Base-by-base conservation (phyloP, 2,329 filamentous ascomycete species). In the Tympanopsis confertula region DNA sequence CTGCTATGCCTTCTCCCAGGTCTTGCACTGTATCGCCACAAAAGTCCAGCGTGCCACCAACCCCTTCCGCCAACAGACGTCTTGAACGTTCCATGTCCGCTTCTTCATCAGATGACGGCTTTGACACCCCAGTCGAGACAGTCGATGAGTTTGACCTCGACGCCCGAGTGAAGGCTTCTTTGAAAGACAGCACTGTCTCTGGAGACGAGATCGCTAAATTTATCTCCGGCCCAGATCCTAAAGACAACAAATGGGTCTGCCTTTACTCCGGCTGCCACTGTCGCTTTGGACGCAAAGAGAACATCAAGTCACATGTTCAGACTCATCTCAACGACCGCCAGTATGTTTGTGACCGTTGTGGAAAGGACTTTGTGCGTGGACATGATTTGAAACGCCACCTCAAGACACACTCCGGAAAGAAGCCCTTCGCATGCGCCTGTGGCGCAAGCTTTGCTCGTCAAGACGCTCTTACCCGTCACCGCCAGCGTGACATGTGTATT, bases 311-410 rank as follows among this genome's bases (percentile, higher is more conserved):
- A 1, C 78, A 82, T 51, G 72, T 82, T 18, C 78, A 82, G 55
- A 82, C 78, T 18, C 78, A 82, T 52, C 68, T 82, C 38, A 76
- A 76, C 37, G 78, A 82, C 49, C 69, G 78, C 20, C 78, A 80
- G 46, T 82, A 70, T 59, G 70, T 69, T 48, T 82, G 78, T 56
- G 74, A 78, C 45, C 69, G 74, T 44, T 82, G 78, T 55, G 69
- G 71, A 44, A 82, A 82, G 56, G 74, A 74, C 52, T 82, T 82
- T 50, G 78, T 82, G 35, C 71, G 78, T 35, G 76, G 78, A 37
- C 78, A 82, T 48, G 78, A 82, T 50, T 64, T 82, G 38, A 82
- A 82, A 58, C 71, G 78, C 41, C 78, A 82, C 49, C 69, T 76
- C 39, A 80, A 81, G 52, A 82, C 81, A 37, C 78, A 82, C 56